A percentile compares a stretch with the other conserved stretches of the same genome.
These are phyloP conservation scores for Candida schatavii DNA, from an alignment of 805 yeast species.

Conservation along the genomic window DNA sequence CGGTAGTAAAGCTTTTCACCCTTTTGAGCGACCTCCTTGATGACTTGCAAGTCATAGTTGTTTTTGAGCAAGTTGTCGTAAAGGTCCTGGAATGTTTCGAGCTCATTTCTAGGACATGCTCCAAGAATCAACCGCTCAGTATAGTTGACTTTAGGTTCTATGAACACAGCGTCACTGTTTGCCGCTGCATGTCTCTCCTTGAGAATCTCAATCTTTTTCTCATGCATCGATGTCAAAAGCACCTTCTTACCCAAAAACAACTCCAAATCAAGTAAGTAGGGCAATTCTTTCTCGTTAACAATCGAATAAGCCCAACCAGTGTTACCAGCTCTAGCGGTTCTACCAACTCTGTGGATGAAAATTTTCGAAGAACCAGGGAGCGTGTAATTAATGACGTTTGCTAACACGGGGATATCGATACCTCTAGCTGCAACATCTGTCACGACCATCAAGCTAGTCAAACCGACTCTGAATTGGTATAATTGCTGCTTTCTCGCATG, in stretches of 20 bases:
- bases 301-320: slow-evolving; percentile 97
- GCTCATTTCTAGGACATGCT: slow-evolving; percentile 64
- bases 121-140: slow-evolving; percentile 81
- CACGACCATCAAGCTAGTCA: slow-evolving; percentile 84
- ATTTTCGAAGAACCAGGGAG: slow-evolving; percentile 91
- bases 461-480: slow-evolving; percentile 78
- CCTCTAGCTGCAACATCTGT: slow-evolving; percentile 99
- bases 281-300: slow-evolving; percentile 79
- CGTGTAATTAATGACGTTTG: slow-evolving; percentile 89
- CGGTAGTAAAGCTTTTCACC: slow-evolving; percentile 87
- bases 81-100: slow-evolving; percentile 74
- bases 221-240: slow-evolving; percentile 65
- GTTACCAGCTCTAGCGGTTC: slow-evolving; percentile 99
- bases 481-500: slow-evolving; percentile 89
- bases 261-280: slow-evolving; percentile 87
- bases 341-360: slow-evolving; percentile 95
- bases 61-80: slow-evolving; percentile 57
- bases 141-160: slow-evolving; percentile 64
- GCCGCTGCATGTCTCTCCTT: slow-evolving; percentile 42
- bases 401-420: slow-evolving; percentile 94
- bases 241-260: slow-evolving; percentile 84
- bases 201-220: slow-evolving; percentile 54
- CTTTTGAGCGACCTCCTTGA: slow-evolving; percentile 70
- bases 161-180: no score
- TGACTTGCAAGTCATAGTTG: slow-evolving; percentile 63